Conservation (phyloP, 129 eudicot species). For the Glebionis coronaria region DNA sequence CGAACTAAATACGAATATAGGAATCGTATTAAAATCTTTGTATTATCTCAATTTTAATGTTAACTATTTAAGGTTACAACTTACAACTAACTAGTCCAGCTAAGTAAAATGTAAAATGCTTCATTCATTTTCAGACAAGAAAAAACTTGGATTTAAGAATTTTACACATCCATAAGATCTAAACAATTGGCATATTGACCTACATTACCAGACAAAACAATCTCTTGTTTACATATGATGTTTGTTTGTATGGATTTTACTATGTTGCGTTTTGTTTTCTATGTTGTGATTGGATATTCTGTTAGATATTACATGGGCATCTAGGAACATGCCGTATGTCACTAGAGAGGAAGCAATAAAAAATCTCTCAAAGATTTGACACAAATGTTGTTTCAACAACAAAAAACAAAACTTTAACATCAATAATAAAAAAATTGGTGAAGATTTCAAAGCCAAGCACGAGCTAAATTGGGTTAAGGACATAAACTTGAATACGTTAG, state of each 20-base stretch:
- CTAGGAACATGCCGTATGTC: slow-evolving; percentile 15
- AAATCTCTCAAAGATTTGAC: no score
- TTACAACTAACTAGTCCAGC: neutral
- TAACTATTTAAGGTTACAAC: neutral
- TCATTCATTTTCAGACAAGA: neutral
- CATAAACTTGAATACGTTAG: no score
- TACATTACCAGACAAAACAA: neutral
- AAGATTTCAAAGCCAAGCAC: no score
- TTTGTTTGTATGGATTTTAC: slow-evolving; percentile 7
- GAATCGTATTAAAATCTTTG: neutral
- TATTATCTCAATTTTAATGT: neutral
- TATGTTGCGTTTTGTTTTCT: slow-evolving; percentile 9
- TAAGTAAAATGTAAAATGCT: neutral
- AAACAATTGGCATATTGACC: neutral
- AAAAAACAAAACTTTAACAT: slow-evolving; percentile 7
- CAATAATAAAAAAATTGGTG: no score
- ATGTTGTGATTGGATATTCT: neutral
- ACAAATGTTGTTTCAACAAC: neutral
- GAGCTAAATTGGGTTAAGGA: no score
- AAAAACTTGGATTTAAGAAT: neutral
- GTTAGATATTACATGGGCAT: slow-evolving; percentile 1
- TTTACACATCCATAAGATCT: neutral
- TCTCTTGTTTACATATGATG: neutral
- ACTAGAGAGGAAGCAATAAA: slow-evolving; percentile 2
- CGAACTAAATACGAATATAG: neutral